These are phyloP conservation scores for Fusarium napiforme DNA, from an alignment of 2,329 filamentous ascomycete genomes.

Conservation along the genomic window DNA sequence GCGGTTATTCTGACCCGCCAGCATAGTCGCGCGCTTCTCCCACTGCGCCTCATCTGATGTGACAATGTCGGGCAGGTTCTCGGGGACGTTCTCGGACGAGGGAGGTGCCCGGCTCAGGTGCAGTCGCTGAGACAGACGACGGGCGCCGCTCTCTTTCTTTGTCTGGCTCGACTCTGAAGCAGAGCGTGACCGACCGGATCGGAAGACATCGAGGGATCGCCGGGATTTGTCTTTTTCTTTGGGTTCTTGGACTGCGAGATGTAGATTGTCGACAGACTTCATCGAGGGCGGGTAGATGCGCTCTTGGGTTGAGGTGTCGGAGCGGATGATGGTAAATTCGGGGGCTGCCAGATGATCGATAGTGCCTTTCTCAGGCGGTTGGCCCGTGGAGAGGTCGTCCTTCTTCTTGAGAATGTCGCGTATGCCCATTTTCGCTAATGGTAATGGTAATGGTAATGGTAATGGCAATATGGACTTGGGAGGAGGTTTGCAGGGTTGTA, in stretches of 20 bases:
- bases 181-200: constrained; percentile 59
- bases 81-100: constrained; percentile 79
- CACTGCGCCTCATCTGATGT: constrained; percentile 75
- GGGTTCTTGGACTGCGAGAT: constrained; percentile 47
- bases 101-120: constrained; percentile 69
- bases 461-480: background rate
- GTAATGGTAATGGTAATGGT: background rate
- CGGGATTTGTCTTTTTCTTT: constrained; percentile 49
- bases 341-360: constrained; percentile 58
- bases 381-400: constrained; percentile 54
- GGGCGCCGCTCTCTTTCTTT: constrained; percentile 49
- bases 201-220: constrained; percentile 60
- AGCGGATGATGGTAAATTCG: constrained; percentile 85
- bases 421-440: constrained; percentile 57
- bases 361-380: constrained; percentile 52
- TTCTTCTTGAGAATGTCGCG: constrained; percentile 67
- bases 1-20: constrained; percentile 73
- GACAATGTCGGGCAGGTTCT: constrained; percentile 80
- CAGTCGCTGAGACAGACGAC: constrained; percentile 75
- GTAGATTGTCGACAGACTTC: constrained; percentile 45
- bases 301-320: constrained; percentile 84
- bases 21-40: constrained; percentile 92
- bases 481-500: background rate
- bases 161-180: constrained; percentile 55
- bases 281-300: constrained; percentile 74